Conservation (phyloP, 2,329 filamentous ascomycete species). For the Alternaria longipes region DNA sequence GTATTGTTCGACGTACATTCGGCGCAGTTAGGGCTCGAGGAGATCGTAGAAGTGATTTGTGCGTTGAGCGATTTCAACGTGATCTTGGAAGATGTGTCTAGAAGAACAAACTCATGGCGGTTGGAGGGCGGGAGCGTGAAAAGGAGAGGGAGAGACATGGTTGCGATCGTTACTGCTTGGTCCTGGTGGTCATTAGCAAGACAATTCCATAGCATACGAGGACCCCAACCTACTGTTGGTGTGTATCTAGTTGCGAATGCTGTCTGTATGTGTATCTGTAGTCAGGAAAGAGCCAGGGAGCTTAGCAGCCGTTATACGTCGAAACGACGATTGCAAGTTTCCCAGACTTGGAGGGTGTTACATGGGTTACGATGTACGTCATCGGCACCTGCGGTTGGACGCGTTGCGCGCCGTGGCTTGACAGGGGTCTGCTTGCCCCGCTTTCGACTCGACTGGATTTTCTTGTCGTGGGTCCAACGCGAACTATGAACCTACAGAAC, state of each 20-base stretch:
- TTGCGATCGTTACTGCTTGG: not conserved
- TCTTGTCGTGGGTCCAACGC: not conserved
- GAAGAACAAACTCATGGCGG: conserved; percentile 46
- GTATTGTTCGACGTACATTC: conserved; percentile 33
- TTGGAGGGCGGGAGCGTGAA: conserved; percentile 46
- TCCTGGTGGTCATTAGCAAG: not conserved
- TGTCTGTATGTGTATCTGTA: too few relatives aligned
- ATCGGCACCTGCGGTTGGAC: conserved; percentile 12
- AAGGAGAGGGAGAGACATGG: conserved; percentile 43
- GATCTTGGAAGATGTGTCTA: conserved; percentile 31
- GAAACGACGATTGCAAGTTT: conserved; percentile 11
- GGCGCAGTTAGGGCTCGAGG: conserved; percentile 39
- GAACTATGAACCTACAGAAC: not conserved
- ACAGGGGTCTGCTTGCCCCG: conserved; percentile 17
- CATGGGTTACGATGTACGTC: conserved; percentile 27
- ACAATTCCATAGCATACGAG: not conserved
- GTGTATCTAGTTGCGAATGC: not conserved
- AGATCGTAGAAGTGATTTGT: conserved; percentile 37
- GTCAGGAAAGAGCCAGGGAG: not conserved
- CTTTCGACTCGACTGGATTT: not conserved
- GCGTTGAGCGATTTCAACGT: conserved; percentile 45
- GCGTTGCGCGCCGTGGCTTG: conserved; percentile 11
- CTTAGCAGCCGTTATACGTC: not conserved
- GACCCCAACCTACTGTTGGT: not conserved
- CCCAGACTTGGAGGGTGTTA: not conserved